Evolutionary conservation across 495 filamentous ascomycete genomes (phyloP).

Genomic region (Trypethelium eluteriae): DNA sequence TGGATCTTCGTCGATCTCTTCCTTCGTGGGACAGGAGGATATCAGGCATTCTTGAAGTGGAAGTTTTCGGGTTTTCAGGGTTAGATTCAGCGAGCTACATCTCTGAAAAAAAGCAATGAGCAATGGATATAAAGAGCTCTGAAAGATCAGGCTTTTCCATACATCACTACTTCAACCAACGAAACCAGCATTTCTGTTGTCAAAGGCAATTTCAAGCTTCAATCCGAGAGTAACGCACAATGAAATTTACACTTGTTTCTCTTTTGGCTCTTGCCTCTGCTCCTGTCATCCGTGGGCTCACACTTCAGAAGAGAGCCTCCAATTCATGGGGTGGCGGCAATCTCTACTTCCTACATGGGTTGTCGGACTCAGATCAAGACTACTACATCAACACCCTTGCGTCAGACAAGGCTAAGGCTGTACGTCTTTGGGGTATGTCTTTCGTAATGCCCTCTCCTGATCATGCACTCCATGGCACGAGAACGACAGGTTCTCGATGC

Average conservation of each 20-base stretch:
- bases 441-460: constrained; percentile 12
- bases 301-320: constrained; percentile 7
- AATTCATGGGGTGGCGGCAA: constrained; percentile 35
- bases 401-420: constrained; percentile 31
- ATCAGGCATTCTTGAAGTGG: neutral
- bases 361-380: constrained; percentile 33
- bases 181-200: neutral
- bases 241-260: neutral
- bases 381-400: constrained; percentile 32
- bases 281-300: neutral
- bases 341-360: constrained; percentile 33
- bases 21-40: neutral
- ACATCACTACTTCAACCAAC: neutral
- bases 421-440: constrained; percentile 35
- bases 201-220: neutral
- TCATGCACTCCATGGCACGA: neutral
- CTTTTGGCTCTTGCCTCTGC: neutral
- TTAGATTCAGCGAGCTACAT: neutral
- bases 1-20: neutral
- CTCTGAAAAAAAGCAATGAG: neutral
- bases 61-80: neutral
- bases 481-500: neutral
- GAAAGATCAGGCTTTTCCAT: neutral
- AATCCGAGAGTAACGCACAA: neutral
- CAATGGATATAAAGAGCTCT: neutral